A percentile compares a stretch with the other conserved stretches of the same genome.
Evolutionary conservation across 768 basidiomycete species (phyloP).

Genomic region (Cyathus striatus): DNA sequence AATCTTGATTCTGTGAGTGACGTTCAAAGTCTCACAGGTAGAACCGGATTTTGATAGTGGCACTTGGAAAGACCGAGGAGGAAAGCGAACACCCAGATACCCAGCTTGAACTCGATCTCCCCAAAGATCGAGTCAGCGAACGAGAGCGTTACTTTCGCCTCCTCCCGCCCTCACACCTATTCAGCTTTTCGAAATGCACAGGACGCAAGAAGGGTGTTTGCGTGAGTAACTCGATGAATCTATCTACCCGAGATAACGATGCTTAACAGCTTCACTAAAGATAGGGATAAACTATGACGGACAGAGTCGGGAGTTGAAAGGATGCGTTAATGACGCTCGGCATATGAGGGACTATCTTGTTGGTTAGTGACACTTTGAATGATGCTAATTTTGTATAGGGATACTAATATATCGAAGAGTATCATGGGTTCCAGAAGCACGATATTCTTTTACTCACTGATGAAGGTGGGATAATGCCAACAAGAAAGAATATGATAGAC

Average conservation of each 20-base stretch:
- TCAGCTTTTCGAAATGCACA: background rate
- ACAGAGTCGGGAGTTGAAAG: background rate
- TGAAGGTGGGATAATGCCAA: background rate
- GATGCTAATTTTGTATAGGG: background rate
- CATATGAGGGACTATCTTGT: background rate
- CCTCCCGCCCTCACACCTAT: background rate
- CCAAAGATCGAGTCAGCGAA: too few relatives aligned
- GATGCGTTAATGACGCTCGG: background rate
- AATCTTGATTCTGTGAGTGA: too few relatives aligned
- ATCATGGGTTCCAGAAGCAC: background rate
- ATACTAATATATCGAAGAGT: background rate
- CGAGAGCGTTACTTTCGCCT: constrained; percentile 1
- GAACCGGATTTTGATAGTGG: too few relatives aligned
- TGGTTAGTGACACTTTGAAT: too few relatives aligned
- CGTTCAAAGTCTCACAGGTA: too few relatives aligned
- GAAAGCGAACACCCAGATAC: too few relatives aligned
- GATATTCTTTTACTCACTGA: background rate
- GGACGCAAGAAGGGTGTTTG: background rate
- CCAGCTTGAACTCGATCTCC: too few relatives aligned
- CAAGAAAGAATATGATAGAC: background rate
- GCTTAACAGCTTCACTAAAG: background rate
- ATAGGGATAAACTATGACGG: background rate
- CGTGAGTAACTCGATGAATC: background rate
- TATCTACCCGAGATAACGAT: background rate
- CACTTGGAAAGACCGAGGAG: too few relatives aligned